Evolutionary conservation across 768 basidiomycete species (phyloP).

Genomic region (Boletus vermiculosoides): DNA sequence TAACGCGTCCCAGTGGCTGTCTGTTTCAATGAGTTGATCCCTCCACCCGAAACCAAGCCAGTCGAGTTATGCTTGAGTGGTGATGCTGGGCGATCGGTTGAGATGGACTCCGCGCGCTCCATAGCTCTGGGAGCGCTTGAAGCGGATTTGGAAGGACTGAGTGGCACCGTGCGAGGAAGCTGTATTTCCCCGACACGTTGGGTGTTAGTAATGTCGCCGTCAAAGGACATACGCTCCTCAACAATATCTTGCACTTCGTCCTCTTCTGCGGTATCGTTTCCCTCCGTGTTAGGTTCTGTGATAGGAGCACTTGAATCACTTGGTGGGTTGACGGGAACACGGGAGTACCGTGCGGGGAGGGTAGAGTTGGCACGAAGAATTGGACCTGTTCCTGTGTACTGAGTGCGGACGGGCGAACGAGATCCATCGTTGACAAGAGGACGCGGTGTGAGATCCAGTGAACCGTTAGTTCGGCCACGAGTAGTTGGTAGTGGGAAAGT

Average conservation of each 20-base stretch:
- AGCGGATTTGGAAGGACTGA: slow-evolving; percentile 37
- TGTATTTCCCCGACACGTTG: slow-evolving; percentile 45
- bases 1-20: slow-evolving; percentile 66
- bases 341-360: slow-evolving; percentile 39
- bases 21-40: slow-evolving; percentile 35
- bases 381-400: slow-evolving; percentile 31
- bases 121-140: slow-evolving; percentile 5
- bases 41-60: slow-evolving; percentile 12
- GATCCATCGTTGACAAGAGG: slow-evolving; percentile 15
- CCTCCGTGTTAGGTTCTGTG: slow-evolving; percentile 18
- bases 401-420: slow-evolving; percentile 27
- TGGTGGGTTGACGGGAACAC: slow-evolving; percentile 15
- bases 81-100: slow-evolving; percentile 22
- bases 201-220: slow-evolving; percentile 41
- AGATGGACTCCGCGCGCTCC: background rate
- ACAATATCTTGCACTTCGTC: slow-evolving; percentile 31
- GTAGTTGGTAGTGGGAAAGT: slow-evolving; percentile 36
- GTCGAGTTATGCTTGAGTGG: slow-evolving; percentile 28
- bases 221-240: slow-evolving; percentile 25
- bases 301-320: slow-evolving; percentile 8
- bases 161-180: slow-evolving; percentile 55
- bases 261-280: slow-evolving; percentile 26
- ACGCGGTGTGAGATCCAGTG: slow-evolving; percentile 27
- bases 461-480: slow-evolving; percentile 23
- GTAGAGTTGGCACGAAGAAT: slow-evolving; percentile 42